Conservation (phyloP, 768 basidiomycete species). For the Amanita polypyramis region DNA sequence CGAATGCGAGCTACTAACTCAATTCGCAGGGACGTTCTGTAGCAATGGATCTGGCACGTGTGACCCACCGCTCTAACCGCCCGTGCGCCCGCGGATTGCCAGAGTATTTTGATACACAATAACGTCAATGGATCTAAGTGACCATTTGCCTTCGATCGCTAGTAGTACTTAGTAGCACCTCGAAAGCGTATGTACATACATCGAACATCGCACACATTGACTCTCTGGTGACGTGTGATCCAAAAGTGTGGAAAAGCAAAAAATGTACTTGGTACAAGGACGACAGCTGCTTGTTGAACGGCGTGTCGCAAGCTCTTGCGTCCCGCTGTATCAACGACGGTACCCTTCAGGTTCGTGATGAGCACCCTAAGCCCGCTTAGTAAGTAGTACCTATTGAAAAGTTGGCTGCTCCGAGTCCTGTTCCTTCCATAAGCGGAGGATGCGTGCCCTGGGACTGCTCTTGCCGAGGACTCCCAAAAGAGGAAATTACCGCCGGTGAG, state of each 20-base stretch:
- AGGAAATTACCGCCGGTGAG: not conserved
- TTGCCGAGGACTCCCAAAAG: not conserved
- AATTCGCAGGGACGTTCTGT: not conserved
- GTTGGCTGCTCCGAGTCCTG: not conserved
- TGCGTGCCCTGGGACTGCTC: not conserved
- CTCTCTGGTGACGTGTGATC: too few species aligned
- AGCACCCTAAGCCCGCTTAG: not conserved
- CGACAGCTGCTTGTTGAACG: too few species aligned
- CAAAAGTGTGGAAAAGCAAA: too few species aligned
- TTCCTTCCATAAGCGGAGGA: not conserved
- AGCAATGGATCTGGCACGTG: not conserved
- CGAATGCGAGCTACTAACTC: too few species aligned
- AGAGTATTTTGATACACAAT: not conserved
- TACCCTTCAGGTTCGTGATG: not conserved
- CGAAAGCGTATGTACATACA: too few species aligned
- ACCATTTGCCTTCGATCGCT: not conserved
- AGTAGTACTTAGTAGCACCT: too few species aligned
- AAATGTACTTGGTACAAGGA: too few species aligned
- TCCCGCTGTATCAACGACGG: too few species aligned
- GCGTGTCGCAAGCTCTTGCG: too few species aligned
- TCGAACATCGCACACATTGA: too few species aligned
- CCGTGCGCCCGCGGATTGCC: too few species aligned
- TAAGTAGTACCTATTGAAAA: not conserved
- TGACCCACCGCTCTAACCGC: not conserved
- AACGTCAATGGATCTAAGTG: not conserved